Evolutionary conservation across 1,284 basidiomycete genomes (phyloP).

Genomic region (Cryptococcus maquisensis): DNA sequence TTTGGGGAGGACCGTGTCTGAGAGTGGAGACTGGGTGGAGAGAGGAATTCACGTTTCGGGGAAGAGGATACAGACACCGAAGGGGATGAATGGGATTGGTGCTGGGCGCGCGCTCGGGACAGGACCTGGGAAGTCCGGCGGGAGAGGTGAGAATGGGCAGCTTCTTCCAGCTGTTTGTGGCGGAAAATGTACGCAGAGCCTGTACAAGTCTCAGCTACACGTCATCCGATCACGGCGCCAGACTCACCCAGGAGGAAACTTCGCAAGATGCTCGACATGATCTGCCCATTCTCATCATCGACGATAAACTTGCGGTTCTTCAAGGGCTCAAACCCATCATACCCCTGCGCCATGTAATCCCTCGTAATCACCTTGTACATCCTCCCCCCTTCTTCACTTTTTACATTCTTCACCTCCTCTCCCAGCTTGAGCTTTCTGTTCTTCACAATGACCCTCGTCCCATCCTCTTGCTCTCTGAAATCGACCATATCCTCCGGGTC

Average conservation of each 20-base stretch:
- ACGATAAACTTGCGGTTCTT: slow-evolving; percentile 66
- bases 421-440: slow-evolving; percentile 43
- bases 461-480: slow-evolving; percentile 44
- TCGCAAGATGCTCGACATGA: slow-evolving; percentile 76
- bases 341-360: slow-evolving; percentile 50
- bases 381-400: slow-evolving; percentile 56
- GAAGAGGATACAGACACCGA: slow-evolving; percentile 19
- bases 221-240: not conserved
- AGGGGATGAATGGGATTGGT: slow-evolving; percentile 17
- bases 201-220: slow-evolving; percentile 4
- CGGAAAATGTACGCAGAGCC: slow-evolving; percentile 48
- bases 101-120: slow-evolving; percentile 20
- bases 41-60: slow-evolving; percentile 10
- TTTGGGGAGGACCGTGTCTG: no score
- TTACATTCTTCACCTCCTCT: slow-evolving; percentile 59
- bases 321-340: slow-evolving; percentile 75
- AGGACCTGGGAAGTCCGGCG: slow-evolving; percentile 35
- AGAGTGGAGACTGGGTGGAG: not conserved
- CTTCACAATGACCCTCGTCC: slow-evolving; percentile 49
- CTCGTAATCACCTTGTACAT: slow-evolving; percentile 62
- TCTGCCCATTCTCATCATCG: slow-evolving; percentile 77
- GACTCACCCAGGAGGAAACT: slow-evolving; percentile 75
- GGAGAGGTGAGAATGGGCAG: slow-evolving; percentile 37
- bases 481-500: slow-evolving; percentile 37
- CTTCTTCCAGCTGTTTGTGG: slow-evolving; percentile 43